Evolutionary conservation across 2,329 filamentous ascomycete genomes (phyloP), one percentile per base, ranked within the genome.

Genomic region (Apiospora arundinis): DNA sequence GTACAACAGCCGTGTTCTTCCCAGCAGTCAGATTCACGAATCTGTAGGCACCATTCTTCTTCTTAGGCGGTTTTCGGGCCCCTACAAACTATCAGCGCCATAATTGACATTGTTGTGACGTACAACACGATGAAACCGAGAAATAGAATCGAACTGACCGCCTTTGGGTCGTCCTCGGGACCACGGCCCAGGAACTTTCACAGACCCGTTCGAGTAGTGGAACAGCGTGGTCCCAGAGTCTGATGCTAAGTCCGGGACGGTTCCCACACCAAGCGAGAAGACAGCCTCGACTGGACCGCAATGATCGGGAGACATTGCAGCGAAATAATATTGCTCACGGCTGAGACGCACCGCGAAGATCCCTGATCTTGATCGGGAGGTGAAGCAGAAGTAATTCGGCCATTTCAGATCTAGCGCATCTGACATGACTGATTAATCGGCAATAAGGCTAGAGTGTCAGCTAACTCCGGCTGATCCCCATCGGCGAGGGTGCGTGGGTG

Each of bases 391-490:
- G 11, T 14, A 63, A 40, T 40, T 40, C 56, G 56, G 11, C 56
- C 52, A 60, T 37, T 37, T 37, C 52, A 21, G 52, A 60, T n/a
- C 52, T 60, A 60, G 52, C 16, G 32, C 56, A 40, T 23, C 56
- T 40, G 11, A 63, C 18, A 2, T 40, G 32, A 28, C 32, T 63
- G 37, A 63, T 40, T 63, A 63, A n/a, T 40, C 56, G 56, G 56
- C 9, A 40, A 23, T 63, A 63, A 11, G 32, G 11, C 8, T 18
- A 21, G 56, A 23, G 4, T 63, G 32, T 14, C 18, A 2, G 32
- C 32, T 63, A 63, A 21, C 56, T 63, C 56, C 56, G 56, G 18
- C 1, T 32, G 25, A 5, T 56, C 14, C 28, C 49, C 16, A 16
- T 1, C 0, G 32, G 18, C 28, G 8, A 11, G 1, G 32, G 21